Conservation (phyloP, 768 basidiomycete genomes). For the Pisolithus microcarpus region DNA sequence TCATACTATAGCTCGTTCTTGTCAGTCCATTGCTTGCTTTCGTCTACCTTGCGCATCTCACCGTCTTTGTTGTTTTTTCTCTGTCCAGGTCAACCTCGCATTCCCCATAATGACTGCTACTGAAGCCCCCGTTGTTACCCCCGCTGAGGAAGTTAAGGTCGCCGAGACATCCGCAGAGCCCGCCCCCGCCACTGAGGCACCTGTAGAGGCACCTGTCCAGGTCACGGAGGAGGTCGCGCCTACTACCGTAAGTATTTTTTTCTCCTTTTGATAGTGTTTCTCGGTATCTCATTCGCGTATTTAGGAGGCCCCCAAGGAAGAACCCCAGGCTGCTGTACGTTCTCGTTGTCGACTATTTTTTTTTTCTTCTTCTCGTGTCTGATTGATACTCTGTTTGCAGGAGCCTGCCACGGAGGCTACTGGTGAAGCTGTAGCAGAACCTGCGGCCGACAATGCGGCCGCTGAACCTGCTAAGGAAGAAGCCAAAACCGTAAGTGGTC, state of each 20-base stretch:
- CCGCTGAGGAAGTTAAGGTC: constrained; percentile 50
- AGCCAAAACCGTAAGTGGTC: constrained; percentile 31
- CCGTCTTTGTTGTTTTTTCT: constrained; percentile 13
- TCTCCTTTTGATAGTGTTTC: not conserved
- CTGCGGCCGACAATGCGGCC: constrained; percentile 24
- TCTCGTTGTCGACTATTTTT: not conserved
- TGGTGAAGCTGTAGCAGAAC: constrained; percentile 16
- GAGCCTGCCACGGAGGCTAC: constrained; percentile 30
- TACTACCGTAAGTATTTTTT: constrained; percentile 26
- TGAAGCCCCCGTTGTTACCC: constrained; percentile 44
- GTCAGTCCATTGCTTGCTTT: constrained; percentile 26
- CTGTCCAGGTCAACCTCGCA: constrained; percentile 45
- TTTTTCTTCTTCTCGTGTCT: constrained; percentile 2
- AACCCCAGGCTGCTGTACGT: constrained; percentile 33
- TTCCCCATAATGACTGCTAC: constrained; percentile 78
- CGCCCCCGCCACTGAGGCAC: constrained; percentile 25
- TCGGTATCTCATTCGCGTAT: not conserved
- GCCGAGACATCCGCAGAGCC: constrained; percentile 33
- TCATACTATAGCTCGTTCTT: constrained; percentile 47
- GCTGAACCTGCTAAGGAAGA: constrained; percentile 37
- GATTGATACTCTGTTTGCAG: constrained; percentile 15
- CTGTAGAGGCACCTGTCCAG: constrained; percentile 20
- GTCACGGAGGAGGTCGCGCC: constrained; percentile 30
- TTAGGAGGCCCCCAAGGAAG: constrained; percentile 40
- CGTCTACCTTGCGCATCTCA: constrained; percentile 1